Evolutionary conservation across 2,329 filamentous ascomycete species (phyloP).

Genomic region (Eutypella sp.): DNA sequence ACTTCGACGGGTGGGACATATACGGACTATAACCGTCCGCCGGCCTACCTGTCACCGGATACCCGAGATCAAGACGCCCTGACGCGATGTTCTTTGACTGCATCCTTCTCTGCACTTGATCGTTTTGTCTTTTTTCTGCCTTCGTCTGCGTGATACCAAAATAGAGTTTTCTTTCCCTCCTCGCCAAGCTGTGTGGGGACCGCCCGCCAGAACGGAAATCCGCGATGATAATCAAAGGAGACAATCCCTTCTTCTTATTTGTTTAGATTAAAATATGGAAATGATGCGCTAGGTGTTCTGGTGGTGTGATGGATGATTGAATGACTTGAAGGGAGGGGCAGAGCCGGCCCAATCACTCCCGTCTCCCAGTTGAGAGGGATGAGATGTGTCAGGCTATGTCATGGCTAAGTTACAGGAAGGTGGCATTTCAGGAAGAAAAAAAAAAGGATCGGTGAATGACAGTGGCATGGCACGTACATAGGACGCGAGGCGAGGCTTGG

Average conservation of each 20-base stretch:
- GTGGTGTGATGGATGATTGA: no score
- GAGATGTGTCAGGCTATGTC: no score
- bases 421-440: no score
- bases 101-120: not conserved
- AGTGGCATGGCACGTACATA: no score
- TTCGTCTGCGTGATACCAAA: constrained; percentile 12
- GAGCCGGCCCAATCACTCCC: no score
- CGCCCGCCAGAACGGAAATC: not conserved
- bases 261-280: not conserved
- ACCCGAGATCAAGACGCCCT: constrained; percentile 5
- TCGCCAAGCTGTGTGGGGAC: not conserved
- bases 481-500: no score
- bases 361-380: no score
- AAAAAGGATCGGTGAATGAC: no score
- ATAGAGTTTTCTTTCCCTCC: constrained; percentile 2
- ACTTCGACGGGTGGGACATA: constrained; percentile 28
- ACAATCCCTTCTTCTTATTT: not conserved
- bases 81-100: constrained; percentile 6
- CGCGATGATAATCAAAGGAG: not conserved
- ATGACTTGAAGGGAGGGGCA: no score
- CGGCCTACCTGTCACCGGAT: constrained; percentile 11
- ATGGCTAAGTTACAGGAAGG: no score
- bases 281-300: not conserved
- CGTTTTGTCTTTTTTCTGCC: constrained; percentile 10
- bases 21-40: constrained; percentile 32